phyloP scores from a whole-genome alignment of 192 early-diverging fungal genomes.

The Chytriomyces confervae region DNA sequence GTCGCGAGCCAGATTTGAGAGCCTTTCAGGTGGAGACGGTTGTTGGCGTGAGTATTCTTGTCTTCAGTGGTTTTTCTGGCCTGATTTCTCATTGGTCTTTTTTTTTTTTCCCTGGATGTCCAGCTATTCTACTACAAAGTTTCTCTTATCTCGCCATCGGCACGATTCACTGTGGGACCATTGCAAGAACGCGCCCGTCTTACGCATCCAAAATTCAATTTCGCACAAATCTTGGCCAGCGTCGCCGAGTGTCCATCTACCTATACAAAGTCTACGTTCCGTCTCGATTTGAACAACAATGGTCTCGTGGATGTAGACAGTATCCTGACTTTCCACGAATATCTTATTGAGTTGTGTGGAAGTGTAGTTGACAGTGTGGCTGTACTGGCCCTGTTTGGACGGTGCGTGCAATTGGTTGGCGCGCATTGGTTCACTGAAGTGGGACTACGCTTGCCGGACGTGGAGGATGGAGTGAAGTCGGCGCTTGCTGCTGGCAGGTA shows the following conservation, averaged over 20 bases:
- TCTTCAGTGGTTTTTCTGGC: neutral
- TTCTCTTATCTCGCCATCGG: neutral
- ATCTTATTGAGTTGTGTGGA: conserved; percentile 19
- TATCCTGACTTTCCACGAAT: conserved; percentile 12
- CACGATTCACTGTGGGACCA: neutral
- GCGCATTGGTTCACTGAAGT: neutral
- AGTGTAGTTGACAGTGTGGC: conserved; percentile 17
- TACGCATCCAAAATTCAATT: neutral
- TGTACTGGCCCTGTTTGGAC: conserved; percentile 21
- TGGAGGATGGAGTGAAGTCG: neutral
- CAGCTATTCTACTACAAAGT: neutral
- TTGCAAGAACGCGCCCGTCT: neutral
- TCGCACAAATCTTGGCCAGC: neutral
- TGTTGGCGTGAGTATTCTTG: neutral
- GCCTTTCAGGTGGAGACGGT: conserved; percentile 1
- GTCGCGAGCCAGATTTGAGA: conserved; percentile 9
- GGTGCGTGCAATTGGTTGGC: conserved; percentile 17
- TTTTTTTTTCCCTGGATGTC: neutral
- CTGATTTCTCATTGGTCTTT: neutral
- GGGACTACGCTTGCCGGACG: neutral
- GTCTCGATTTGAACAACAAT: conserved; percentile 9
- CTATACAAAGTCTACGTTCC: conserved; percentile 24
- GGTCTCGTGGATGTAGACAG: conserved; percentile 9
- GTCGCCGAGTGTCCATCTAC: neutral
- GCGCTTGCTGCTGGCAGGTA: too few species aligned